Conservation (phyloP, 2,329 filamentous ascomycete species). For the Phaeosphaeriaceae sp. region DNA sequence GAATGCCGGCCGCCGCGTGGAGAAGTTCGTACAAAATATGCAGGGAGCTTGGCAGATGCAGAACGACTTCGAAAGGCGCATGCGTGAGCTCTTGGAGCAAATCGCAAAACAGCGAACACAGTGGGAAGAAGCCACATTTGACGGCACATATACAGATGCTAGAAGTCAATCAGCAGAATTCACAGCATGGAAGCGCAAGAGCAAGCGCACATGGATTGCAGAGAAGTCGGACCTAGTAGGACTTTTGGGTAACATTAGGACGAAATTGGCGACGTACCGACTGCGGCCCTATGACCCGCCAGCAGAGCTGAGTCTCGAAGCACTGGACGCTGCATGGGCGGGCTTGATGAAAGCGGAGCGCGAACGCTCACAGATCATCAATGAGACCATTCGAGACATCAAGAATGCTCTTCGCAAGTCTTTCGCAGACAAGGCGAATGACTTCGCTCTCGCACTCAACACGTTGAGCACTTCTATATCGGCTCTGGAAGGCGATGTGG, state of each 20-base stretch:
- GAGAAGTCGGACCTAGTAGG: conserved; percentile 97
- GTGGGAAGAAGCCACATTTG: conserved; percentile 84
- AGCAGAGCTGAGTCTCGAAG: conserved; percentile 79
- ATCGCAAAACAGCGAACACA: conserved; percentile 75
- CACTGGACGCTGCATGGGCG: conserved; percentile 83
- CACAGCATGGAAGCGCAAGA: conserved; percentile 84
- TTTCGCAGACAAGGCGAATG: conserved; percentile 98
- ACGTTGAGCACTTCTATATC: conserved; percentile 95
- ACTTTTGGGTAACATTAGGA: conserved; percentile 96
- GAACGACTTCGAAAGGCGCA: conserved; percentile 89
- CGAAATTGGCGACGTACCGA: conserved; percentile 94
- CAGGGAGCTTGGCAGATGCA: conserved; percentile 99
- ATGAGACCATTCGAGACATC: conserved; percentile 98
- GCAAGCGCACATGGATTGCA: conserved; percentile 94
- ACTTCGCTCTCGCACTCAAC: conserved; percentile 93
- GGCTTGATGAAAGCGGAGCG: conserved; percentile 83
- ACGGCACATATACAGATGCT: conserved; percentile 90
- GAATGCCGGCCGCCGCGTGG: conserved; percentile 92
- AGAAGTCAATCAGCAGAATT: conserved; percentile 86
- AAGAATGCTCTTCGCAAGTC: conserved; percentile 91
- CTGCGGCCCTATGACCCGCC: conserved; percentile 91
- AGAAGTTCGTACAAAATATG: conserved; percentile 99
- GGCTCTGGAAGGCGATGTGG: conserved; percentile 94
- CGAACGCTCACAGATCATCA: conserved; percentile 88
- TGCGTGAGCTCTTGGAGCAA: conserved; percentile 79